phyloP scores from a whole-genome alignment of 1,284 basidiomycete genomes.

The Sanguinoderma infundibulare region DNA sequence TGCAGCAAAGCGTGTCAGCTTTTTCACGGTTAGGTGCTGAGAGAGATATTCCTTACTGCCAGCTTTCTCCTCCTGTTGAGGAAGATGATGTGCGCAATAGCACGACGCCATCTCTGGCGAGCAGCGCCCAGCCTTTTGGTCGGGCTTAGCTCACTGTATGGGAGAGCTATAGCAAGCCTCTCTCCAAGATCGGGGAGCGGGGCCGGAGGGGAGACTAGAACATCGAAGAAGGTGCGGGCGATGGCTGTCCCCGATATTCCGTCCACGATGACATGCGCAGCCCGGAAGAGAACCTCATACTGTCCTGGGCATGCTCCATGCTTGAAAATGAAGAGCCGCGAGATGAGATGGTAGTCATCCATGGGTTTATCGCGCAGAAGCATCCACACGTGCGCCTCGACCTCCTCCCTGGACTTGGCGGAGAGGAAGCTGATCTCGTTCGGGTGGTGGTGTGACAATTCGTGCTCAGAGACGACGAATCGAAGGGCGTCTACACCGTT shows the following conservation, averaged over 20 bases:
- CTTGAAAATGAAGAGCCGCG: slow-evolving; percentile 19
- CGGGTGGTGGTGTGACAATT: slow-evolving; percentile 32
- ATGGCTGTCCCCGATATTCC: slow-evolving; percentile 49
- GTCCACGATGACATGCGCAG: slow-evolving; percentile 53
- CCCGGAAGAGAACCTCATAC: slow-evolving; percentile 47
- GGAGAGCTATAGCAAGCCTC: slow-evolving; percentile 41
- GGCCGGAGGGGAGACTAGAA: slow-evolving; percentile 37
- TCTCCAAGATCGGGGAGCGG: slow-evolving; percentile 35
- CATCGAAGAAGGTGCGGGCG: slow-evolving; percentile 48
- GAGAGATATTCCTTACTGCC: slow-evolving; percentile 1
- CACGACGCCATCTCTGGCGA: slow-evolving; percentile 51
- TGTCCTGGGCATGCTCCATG: slow-evolving; percentile 23
- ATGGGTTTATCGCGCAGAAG: slow-evolving; percentile 14
- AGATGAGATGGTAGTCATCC: slow-evolving; percentile 19
- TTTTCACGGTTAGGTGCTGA: too few species aligned
- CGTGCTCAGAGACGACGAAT: slow-evolving; percentile 45
- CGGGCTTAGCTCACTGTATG: slow-evolving; percentile 3
- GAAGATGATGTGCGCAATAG: slow-evolving; percentile 46
- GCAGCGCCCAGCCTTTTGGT: slow-evolving; percentile 35
- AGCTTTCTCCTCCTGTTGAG: slow-evolving; percentile 35
- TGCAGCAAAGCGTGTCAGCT: slow-evolving; percentile 29
- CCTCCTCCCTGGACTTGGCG: slow-evolving; percentile 39
- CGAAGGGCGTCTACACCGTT: slow-evolving; percentile 32
- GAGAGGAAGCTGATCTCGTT: slow-evolving; percentile 41
- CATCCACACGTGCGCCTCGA: slow-evolving; percentile 17